Evolutionary conservation across 192 early-diverging fungal genomes (phyloP).

Genomic region (Polychytrium aggregatum): DNA sequence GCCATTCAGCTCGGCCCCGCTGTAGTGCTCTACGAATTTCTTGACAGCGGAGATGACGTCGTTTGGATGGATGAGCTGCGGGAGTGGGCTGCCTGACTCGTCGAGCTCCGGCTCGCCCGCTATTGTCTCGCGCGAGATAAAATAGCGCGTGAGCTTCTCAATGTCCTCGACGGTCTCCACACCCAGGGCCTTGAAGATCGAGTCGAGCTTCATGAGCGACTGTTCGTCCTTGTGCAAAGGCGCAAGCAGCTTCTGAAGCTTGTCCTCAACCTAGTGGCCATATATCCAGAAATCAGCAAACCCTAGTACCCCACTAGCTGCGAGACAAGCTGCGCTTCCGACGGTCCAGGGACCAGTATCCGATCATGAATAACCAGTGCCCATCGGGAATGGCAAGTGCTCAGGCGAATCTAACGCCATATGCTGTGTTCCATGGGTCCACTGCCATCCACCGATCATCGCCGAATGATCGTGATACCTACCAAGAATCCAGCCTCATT

Average conservation of each 20-base stretch:
- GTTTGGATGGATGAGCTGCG: conserved; percentile 33
- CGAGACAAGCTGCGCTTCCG: too few relatives aligned
- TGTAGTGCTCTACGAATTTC: conserved; percentile 21
- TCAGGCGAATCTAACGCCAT: too few relatives aligned
- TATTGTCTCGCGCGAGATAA: conserved; percentile 8
- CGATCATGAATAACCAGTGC: too few relatives aligned
- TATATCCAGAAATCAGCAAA: too few relatives aligned
- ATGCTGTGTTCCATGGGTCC: too few relatives aligned
- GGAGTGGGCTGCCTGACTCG: not conserved
- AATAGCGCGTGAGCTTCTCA: conserved; percentile 30
- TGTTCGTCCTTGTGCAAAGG: conserved; percentile 40
- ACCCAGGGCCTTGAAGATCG: conserved; percentile 43
- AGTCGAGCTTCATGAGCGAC: conserved; percentile 41
- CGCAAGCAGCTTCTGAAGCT: conserved; percentile 41
- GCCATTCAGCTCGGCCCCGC: too few relatives aligned
- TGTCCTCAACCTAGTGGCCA: conserved; percentile 37
- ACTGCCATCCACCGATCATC: too few relatives aligned
- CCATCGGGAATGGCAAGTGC: too few relatives aligned
- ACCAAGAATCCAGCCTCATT: conserved; percentile 45
- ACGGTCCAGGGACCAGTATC: too few relatives aligned
- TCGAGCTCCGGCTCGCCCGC: not conserved
- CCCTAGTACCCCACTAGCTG: too few relatives aligned
- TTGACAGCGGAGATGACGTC: conserved; percentile 30
- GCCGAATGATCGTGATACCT: not conserved
- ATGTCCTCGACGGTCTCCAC: conserved; percentile 45